Evolutionary conservation across 768 basidiomycete genomes (phyloP).

Genomic region (Rickenella mellea): DNA sequence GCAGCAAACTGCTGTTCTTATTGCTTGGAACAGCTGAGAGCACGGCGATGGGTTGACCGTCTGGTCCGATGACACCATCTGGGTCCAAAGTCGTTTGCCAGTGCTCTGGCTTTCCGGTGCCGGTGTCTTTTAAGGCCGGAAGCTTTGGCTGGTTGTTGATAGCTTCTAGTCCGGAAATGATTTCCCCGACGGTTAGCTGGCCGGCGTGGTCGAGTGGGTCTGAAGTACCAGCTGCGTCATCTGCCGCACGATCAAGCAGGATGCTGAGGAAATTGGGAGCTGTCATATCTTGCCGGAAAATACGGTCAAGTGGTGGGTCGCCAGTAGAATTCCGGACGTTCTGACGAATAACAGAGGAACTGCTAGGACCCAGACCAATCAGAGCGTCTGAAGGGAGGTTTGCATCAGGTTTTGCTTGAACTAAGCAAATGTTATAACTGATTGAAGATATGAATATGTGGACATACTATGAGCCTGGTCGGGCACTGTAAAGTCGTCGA

Average conservation of each 20-base stretch:
- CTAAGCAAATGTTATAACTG: slow-evolving; percentile 22
- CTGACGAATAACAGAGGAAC: slow-evolving; percentile 53
- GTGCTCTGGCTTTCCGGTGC: slow-evolving; percentile 37
- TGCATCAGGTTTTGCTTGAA: slow-evolving; percentile 27
- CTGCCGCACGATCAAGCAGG: slow-evolving; percentile 27
- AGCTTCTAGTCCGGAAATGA: slow-evolving; percentile 51
- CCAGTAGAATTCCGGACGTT: slow-evolving; percentile 40
- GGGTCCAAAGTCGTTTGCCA: slow-evolving; percentile 71
- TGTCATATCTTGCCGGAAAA: slow-evolving; percentile 51
- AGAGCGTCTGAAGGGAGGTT: slow-evolving; percentile 52
- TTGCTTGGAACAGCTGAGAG: slow-evolving; percentile 61
- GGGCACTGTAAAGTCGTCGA: slow-evolving; percentile 46
- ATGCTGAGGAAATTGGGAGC: slow-evolving; percentile 62
- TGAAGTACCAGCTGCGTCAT: slow-evolving; percentile 38
- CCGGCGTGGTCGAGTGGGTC: slow-evolving; percentile 38
- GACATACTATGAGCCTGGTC: slow-evolving; percentile 58
- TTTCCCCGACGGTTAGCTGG: slow-evolving; percentile 60
- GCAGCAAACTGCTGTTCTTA: slow-evolving; percentile 34
- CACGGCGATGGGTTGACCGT: slow-evolving; percentile 50
- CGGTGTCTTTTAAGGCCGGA: slow-evolving; percentile 31
- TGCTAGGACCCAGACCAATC: slow-evolving; percentile 71
- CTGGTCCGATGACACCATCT: slow-evolving; percentile 67
- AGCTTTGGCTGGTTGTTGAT: slow-evolving; percentile 57
- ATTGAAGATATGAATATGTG: not conserved
- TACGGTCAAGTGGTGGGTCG: slow-evolving; percentile 51